Evolutionary conservation across 495 filamentous ascomycete species (phyloP).

Genomic region (Xeromyces bisporus): DNA sequence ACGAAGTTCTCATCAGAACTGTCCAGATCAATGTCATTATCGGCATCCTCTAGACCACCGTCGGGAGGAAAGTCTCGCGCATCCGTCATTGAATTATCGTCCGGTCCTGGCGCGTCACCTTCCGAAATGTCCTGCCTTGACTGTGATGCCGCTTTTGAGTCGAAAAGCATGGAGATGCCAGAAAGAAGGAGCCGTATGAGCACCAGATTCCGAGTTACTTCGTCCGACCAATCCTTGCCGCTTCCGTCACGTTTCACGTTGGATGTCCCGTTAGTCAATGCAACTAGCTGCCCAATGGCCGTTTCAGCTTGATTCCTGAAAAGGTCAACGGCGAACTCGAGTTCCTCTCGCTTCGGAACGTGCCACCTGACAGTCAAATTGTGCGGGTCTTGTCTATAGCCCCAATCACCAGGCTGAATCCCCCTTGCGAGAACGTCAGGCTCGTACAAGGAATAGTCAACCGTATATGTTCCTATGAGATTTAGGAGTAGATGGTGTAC

Average conservation of each 20-base stretch:
- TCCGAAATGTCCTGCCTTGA: constrained; percentile 9
- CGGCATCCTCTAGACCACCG: constrained; percentile 24
- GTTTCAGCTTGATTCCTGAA: constrained; percentile 60
- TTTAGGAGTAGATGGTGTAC: constrained; percentile 98
- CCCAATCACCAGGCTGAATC: constrained; percentile 60
- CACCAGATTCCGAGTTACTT: constrained; percentile 75
- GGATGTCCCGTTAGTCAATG: constrained; percentile 63
- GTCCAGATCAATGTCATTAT: constrained; percentile 38
- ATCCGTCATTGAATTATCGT: constrained; percentile 29
- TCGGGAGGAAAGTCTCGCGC: constrained; percentile 6
- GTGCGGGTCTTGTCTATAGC: constrained; percentile 46
- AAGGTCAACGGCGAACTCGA: constrained; percentile 74
- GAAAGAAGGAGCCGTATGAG: constrained; percentile 74
- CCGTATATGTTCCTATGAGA: constrained; percentile 79
- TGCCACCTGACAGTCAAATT: constrained; percentile 85
- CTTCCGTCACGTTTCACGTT: constrained; percentile 84
- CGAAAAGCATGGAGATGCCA: constrained; percentile 76
- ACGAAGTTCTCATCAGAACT: constrained; percentile 71
- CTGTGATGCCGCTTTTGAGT: constrained; percentile 49
- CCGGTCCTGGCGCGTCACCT: constrained; percentile 9
- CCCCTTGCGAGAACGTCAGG: constrained; percentile 38
- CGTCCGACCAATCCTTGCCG: constrained; percentile 97
- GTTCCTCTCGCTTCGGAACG: constrained; percentile 57
- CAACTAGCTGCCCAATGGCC: constrained; percentile 50
- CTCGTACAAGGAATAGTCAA: constrained; percentile 76